phyloP scores from a whole-genome alignment of 83 land plant genomes.

The Diphasiastrum complanatum region DNA sequence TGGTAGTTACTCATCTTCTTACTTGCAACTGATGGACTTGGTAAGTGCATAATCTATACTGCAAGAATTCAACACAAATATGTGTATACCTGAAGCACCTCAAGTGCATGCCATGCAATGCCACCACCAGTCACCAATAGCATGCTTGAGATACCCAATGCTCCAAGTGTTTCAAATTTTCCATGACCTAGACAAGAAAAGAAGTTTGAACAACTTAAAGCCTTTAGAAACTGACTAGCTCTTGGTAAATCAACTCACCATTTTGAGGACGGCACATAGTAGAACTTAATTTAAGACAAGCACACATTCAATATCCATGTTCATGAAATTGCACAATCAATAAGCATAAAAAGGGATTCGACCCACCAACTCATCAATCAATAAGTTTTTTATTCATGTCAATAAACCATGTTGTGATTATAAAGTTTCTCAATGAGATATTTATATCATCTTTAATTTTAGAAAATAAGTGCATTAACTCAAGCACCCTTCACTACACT shows the following conservation, averaged over 20 bases:
- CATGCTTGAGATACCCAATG: constrained; percentile 81
- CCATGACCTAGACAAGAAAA: constrained; percentile 68
- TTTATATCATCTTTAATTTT: too few relatives aligned
- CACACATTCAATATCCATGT: background rate
- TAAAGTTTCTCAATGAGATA: too few relatives aligned
- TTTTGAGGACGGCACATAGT: too few relatives aligned
- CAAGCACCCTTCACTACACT: too few relatives aligned
- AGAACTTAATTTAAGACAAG: background rate
- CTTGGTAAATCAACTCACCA: background rate
- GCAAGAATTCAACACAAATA: constrained; percentile 5
- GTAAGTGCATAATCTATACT: background rate
- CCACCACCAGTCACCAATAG: constrained; percentile 90
- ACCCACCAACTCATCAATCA: too few relatives aligned
- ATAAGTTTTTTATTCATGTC: too few relatives aligned
- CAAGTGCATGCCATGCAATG: constrained; percentile 94
- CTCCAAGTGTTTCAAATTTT: constrained; percentile 92
- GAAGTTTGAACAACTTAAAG: background rate
- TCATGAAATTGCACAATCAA: background rate
- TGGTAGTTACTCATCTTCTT: background rate
- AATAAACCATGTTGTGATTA: too few relatives aligned
- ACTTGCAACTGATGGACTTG: background rate
- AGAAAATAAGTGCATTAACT: too few relatives aligned
- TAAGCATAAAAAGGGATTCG: background rate
- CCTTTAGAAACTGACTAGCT: background rate
- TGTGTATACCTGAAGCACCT: constrained; percentile 71